Evolutionary conservation across 1,284 basidiomycete genomes (phyloP).

Genomic region (Athelia psychrophila): DNA sequence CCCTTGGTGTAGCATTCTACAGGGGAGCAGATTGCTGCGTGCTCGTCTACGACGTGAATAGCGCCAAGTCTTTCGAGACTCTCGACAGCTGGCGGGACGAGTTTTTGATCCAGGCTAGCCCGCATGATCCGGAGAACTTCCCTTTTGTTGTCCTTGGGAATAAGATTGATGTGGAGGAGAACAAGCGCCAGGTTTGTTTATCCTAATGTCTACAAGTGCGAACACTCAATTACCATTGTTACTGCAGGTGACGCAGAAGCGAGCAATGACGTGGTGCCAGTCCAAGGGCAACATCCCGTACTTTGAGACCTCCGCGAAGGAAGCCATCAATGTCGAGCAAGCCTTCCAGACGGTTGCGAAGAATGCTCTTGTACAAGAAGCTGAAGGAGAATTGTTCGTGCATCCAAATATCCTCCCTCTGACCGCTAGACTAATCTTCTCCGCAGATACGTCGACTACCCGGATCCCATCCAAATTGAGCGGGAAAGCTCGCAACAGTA

Average conservation of each 20-base stretch:
- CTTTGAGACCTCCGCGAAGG: conserved; percentile 99
- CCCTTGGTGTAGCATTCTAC: conserved; percentile 98
- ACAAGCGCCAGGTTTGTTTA: conserved; percentile 86
- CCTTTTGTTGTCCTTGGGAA: conserved; percentile 98
- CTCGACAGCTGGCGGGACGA: conserved; percentile 97
- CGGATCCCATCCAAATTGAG: conserved; percentile 98
- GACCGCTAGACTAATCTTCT: conserved; percentile 7
- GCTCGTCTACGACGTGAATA: conserved; percentile 99
- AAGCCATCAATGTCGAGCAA: conserved; percentile 99
- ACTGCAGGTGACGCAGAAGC: conserved; percentile 92
- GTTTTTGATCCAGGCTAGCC: conserved; percentile 96
- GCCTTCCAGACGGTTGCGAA: conserved; percentile 99
- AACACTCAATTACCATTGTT: background rate
- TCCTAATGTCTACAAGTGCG: too few relatives aligned
- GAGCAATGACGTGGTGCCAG: conserved; percentile 99
- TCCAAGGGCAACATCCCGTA: conserved; percentile 99
- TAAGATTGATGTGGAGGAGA: conserved; percentile 99
- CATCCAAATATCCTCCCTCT: background rate
- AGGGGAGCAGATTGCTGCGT: conserved; percentile 99
- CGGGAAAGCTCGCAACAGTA: conserved; percentile 89
- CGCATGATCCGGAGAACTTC: conserved; percentile 98
- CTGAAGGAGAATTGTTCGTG: conserved; percentile 90
- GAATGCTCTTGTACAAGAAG: conserved; percentile 97
- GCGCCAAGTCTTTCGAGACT: conserved; percentile 96
- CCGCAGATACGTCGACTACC: conserved; percentile 93